Conservation (phyloP, 2,329 filamentous ascomycete species). For the Trichoderma citrinoviride region DNA sequence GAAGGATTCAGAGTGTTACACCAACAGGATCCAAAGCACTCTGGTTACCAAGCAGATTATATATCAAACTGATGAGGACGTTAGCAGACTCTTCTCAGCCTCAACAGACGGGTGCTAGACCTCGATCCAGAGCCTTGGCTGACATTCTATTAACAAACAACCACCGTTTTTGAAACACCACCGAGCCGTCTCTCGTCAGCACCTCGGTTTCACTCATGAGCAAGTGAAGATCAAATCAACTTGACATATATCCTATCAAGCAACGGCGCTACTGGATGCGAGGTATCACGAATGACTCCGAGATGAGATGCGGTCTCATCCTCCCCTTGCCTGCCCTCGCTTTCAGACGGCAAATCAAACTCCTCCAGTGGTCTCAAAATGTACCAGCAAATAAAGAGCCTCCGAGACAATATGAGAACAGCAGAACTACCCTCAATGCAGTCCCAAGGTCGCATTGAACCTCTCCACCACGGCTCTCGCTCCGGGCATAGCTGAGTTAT, state of each 20-base stretch:
- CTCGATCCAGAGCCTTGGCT: not conserved
- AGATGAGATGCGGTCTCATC: not conserved
- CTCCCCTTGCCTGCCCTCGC: not conserved
- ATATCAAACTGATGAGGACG: not conserved
- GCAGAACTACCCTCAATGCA: slow-evolving; percentile 29
- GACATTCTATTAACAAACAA: not conserved
- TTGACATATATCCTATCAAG: not conserved
- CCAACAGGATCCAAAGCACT: not conserved
- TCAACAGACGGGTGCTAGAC: not conserved
- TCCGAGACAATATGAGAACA: not conserved
- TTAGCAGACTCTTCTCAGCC: not conserved
- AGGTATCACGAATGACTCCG: not conserved
- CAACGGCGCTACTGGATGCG: not conserved
- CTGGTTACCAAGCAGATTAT: not conserved
- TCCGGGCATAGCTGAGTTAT: slow-evolving; percentile 32
- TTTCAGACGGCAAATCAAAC: not conserved
- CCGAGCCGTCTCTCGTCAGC: too few relatives aligned
- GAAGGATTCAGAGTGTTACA: not conserved
- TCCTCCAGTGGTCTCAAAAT: not conserved
- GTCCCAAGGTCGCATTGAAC: slow-evolving; percentile 46
- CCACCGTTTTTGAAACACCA: not conserved
- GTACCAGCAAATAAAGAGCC: not conserved
- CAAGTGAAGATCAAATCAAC: not conserved
- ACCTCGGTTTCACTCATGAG: not conserved
- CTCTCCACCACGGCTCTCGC: slow-evolving; percentile 38